These are phyloP conservation scores for Paramecium tetraurelia DNA, from an alignment of 73 alveolate genomes.

Conservation along the genomic window DNA sequence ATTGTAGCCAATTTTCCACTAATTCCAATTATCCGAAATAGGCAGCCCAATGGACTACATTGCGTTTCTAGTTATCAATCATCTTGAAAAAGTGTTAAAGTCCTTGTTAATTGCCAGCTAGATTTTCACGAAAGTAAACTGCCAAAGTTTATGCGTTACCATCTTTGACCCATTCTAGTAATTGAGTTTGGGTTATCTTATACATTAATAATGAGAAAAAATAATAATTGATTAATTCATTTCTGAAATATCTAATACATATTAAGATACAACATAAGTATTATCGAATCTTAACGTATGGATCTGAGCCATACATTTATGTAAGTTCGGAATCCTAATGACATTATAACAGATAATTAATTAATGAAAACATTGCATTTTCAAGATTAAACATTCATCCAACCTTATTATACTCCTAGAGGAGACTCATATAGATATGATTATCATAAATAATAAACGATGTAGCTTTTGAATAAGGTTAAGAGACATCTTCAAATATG, in stretches of 20 bases:
- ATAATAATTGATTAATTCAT: not conserved
- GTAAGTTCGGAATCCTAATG: not conserved
- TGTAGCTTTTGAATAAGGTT: not conserved
- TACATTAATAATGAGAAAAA: not conserved
- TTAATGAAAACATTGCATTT: not conserved
- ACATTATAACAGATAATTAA: not conserved
- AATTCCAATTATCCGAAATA: constrained; percentile 28
- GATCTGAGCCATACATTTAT: not conserved
- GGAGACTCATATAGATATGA: not conserved
- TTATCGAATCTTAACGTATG: not conserved
- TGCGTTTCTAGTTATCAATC: not conserved
- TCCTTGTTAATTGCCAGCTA: not conserved
- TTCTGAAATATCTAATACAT: not conserved
- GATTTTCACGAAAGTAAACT: not conserved
- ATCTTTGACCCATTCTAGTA: constrained; percentile 44
- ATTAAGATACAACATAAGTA: not conserved
- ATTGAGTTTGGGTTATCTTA: not conserved
- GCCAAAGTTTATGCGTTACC: not conserved
- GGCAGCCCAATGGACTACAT: constrained; percentile 37
- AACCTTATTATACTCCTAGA: not conserved
- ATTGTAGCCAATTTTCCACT: not conserved
- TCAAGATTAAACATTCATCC: not conserved
- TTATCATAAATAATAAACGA: not conserved
- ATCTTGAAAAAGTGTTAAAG: not conserved
- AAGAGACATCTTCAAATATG: not conserved